These are phyloP conservation scores for Cyberlindnera japonica DNA, from an alignment of 805 yeast species.

Conservation along the genomic window DNA sequence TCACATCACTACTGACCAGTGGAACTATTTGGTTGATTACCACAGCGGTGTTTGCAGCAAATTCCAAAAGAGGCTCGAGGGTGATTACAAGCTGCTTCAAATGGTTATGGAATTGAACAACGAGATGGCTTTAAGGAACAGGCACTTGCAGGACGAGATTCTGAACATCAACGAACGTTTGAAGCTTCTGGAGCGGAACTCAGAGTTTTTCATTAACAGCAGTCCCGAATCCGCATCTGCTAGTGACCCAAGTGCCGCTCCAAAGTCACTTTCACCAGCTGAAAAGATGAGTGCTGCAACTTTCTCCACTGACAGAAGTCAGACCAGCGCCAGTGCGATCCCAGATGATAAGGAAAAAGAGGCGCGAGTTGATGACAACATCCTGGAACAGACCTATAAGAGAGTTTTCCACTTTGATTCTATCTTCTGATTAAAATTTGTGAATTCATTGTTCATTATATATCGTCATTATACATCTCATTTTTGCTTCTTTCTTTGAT, in stretches of 20 bases:
- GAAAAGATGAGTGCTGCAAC: background rate
- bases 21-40: constrained; percentile 13
- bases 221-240: background rate
- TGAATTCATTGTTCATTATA: no score
- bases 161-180: background rate
- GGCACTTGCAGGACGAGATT: background rate
- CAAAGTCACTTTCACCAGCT: background rate
- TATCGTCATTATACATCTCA: constrained; percentile 2
- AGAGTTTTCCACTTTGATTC: background rate
- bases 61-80: constrained; percentile 4
- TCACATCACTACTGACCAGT: constrained; percentile 3
- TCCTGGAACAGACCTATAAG: background rate
- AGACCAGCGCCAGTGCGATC: background rate
- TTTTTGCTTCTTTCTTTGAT: constrained; percentile 27
- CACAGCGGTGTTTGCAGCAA: constrained; percentile 3
- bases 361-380: background rate
- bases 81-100: constrained; percentile 17
- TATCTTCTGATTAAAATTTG: background rate
- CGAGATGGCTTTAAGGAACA: constrained; percentile 3
- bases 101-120: constrained; percentile 23
- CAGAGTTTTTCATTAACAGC: background rate
- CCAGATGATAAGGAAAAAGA: no score
- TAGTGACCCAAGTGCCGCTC: background rate
- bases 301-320: background rate
- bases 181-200: background rate